Evolutionary conservation across 2,329 filamentous ascomycete genomes (phyloP), one percentile per base, ranked within the genome.

Genomic region (Aspergillus versicolor): DNA sequence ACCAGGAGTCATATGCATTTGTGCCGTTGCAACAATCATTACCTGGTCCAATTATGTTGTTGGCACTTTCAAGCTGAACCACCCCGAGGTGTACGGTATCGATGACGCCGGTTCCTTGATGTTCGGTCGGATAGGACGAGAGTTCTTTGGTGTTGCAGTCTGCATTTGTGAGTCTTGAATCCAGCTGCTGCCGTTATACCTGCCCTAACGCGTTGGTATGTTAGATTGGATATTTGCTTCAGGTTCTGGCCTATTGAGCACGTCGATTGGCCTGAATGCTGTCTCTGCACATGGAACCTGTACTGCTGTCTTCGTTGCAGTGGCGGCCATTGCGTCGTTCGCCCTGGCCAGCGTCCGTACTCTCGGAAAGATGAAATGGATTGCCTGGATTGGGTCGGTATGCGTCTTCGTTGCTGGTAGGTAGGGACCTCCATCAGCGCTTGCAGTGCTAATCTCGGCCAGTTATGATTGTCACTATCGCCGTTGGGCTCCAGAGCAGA

Each of bases 81-180:
- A 84, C 62, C 78, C 78, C 0, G 75, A 82, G 56, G 81, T 84
- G 3, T 84, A 85, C 63, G 80, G 79, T 42, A 83, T 85, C 72
- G 82, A 82, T 45, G 82, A 84, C 56, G 81, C 79, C 0, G 82
- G 82, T 9, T 70, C 70, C 43, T 77, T 84, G 54, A 72, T 85
- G 19, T 83, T 84, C 52, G 83, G 83, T 3, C 79, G 76, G 0
- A 56, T 80, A 7, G 82, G 82, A 0, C 75, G 79, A 22, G 81
- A 83, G 60, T 60, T 83, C 7, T 73, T 84, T 19, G 59, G 57
- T 3, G 34, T 21, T 13, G 57, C 38, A 4, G 63, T 65, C 15
- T 58, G 59, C 19, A 45, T 66, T 2, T 66, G 63, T 64, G 51
- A 12, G 56, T 32, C 27, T 8, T 30, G 3, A 30, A 11, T 8